Percentiles rank a stretch among this genome's conserved stretches.
phyloP scores from a whole-genome alignment of 2,329 filamentous ascomycete genomes.

The Rhexocercosporidium sp. region DNA sequence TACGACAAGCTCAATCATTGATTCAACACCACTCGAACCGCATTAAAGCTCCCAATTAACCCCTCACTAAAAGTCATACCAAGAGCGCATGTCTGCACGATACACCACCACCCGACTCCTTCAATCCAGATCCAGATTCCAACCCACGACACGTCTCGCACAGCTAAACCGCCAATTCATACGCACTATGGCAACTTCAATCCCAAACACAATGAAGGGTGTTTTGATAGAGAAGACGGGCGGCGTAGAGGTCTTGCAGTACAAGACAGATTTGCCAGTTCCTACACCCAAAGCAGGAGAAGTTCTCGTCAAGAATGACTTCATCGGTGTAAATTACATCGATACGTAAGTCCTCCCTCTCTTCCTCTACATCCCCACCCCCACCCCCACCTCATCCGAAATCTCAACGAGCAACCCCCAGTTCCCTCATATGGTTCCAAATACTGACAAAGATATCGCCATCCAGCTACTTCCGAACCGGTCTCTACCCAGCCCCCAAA shows the following conservation, averaged over 20 bases:
- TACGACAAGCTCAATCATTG: not conserved
- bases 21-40: too few relatives aligned
- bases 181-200: slow-evolving; percentile 26
- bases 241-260: slow-evolving; percentile 72
- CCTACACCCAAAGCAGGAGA: slow-evolving; percentile 72
- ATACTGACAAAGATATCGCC: not conserved
- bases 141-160: slow-evolving; percentile 14
- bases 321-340: slow-evolving; percentile 85
- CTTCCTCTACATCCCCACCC: not conserved
- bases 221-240: slow-evolving; percentile 75
- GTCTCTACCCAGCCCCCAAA: slow-evolving; percentile 74
- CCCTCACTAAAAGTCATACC: too few relatives aligned
- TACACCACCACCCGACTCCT: slow-evolving; percentile 19
- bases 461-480: slow-evolving; percentile 78
- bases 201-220: slow-evolving; percentile 57
- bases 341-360: slow-evolving; percentile 63
- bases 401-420: too few relatives aligned
- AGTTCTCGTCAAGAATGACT: slow-evolving; percentile 80
- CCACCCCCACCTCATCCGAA: not conserved
- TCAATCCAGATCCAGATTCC: not conserved
- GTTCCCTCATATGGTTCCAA: too few relatives aligned
- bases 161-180: slow-evolving; percentile 23
- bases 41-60: not conserved
- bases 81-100: slow-evolving; percentile 19
- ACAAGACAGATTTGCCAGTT: slow-evolving; percentile 73